A percentile compares a stretch with the other conserved stretches of the same genome.
These are phyloP conservation scores for Zygotorulaspora chibaensis DNA, from an alignment of 805 yeast species.

Conservation along the genomic window DNA sequence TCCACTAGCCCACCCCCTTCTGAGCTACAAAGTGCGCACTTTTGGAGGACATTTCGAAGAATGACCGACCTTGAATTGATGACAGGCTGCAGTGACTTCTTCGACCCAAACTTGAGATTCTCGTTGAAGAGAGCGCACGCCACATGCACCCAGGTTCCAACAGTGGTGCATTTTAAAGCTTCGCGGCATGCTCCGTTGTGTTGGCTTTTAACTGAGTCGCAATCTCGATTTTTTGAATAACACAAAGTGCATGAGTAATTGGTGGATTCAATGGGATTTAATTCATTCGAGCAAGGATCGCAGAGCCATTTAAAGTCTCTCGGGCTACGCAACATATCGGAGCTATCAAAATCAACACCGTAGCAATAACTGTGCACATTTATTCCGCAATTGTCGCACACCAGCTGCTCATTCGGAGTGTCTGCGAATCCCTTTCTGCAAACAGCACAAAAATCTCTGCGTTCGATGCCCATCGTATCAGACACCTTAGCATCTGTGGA, in stretches of 20 bases:
- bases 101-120: slow-evolving; percentile 42
- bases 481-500: not conserved
- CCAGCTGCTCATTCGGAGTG: slow-evolving; percentile 29
- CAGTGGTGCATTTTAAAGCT: slow-evolving; percentile 61
- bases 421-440: slow-evolving; percentile 40
- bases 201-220: slow-evolving; percentile 44
- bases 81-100: slow-evolving; percentile 44
- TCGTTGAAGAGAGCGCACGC: slow-evolving; percentile 60
- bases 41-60: slow-evolving; percentile 30
- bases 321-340: not conserved
- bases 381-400: slow-evolving; percentile 64
- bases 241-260: slow-evolving; percentile 67
- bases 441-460: slow-evolving; percentile 48
- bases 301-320: slow-evolving; percentile 61
- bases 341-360: slow-evolving; percentile 40
- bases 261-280: slow-evolving; percentile 54
- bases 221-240: slow-evolving; percentile 46
- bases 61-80: slow-evolving; percentile 36
- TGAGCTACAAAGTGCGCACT: slow-evolving; percentile 45
- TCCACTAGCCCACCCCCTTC: slow-evolving; percentile 43
- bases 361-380: slow-evolving; percentile 68
- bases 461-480: not conserved
- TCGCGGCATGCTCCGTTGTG: slow-evolving; percentile 47
- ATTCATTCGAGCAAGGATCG: slow-evolving; percentile 70
- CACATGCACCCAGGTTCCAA: slow-evolving; percentile 75